Conservation (phyloP, 1,139 yeast genomes). For the Scheffersomyces segobiensis region DNA sequence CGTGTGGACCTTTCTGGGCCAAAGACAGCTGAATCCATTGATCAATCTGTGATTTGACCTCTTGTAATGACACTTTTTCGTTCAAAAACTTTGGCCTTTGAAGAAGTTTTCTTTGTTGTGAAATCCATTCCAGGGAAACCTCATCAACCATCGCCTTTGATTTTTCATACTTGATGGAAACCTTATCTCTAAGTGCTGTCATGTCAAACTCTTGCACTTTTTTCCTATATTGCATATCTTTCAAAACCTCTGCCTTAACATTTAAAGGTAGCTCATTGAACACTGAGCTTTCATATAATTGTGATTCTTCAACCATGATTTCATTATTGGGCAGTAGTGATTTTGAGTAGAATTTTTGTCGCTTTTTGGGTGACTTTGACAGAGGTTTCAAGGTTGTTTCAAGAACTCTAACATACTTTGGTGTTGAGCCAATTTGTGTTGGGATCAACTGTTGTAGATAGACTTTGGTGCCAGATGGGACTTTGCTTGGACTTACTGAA, state of each 20-base stretch:
- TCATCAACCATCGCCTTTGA: constrained; percentile 16
- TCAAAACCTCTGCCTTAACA: constrained; percentile 39
- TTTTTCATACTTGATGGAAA: constrained; percentile 20
- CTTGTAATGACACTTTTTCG: constrained; percentile 26
- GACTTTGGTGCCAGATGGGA: constrained; percentile 6
- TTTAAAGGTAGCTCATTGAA: constrained; percentile 50
- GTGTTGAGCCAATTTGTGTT: constrained; percentile 26
- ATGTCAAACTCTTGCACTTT: constrained; percentile 28
- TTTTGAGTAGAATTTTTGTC: not conserved
- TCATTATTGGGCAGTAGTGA: constrained; percentile 5
- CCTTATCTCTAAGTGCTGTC: constrained; percentile 32
- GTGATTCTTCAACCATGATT: constrained; percentile 19
- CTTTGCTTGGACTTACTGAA: constrained; percentile 5
- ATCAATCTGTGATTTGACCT: constrained; percentile 36
- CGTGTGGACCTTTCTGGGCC: constrained; percentile 56
- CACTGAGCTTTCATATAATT: constrained; percentile 40
- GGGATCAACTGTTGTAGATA: constrained; percentile 26
- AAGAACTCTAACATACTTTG: constrained; percentile 35
- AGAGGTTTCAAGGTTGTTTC: constrained; percentile 9
- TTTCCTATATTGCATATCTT: constrained; percentile 36
- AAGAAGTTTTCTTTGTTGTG: constrained; percentile 19
- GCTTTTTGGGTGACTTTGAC: constrained; percentile 3
- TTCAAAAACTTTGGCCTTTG: constrained; percentile 38
- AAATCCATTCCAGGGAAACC: constrained; percentile 28
- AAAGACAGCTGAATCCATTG: constrained; percentile 53